A percentile compares a stretch with the other conserved stretches of the same genome.
Evolutionary conservation across 2,329 filamentous ascomycete species (phyloP).

Genomic region (Helotiales sp.): DNA sequence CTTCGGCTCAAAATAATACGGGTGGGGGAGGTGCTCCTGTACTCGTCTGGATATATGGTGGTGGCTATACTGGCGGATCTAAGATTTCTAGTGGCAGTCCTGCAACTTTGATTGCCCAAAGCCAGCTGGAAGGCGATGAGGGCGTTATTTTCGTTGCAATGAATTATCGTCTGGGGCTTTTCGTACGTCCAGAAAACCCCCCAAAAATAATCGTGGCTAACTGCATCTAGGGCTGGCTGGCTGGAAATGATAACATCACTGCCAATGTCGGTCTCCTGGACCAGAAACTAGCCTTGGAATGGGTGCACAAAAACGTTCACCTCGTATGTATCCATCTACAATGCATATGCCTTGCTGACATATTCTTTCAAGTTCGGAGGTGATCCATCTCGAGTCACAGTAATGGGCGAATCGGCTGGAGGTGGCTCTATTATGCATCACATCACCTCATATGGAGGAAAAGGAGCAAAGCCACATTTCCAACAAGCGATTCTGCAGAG

Average conservation of each 20-base stretch:
- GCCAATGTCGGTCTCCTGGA: constrained; percentile 54
- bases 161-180: constrained; percentile 39
- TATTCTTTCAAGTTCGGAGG: too few relatives aligned
- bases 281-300: constrained; percentile 56
- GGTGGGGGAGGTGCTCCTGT: constrained; percentile 39
- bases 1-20: constrained; percentile 2
- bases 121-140: constrained; percentile 32
- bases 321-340: too few relatives aligned
- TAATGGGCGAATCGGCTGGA: constrained; percentile 52
- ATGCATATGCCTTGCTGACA: too few relatives aligned
- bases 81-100: constrained; percentile 42
- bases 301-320: constrained; percentile 54
- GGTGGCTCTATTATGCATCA: constrained; percentile 56
- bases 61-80: constrained; percentile 44
- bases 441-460: constrained; percentile 51
- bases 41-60: constrained; percentile 52
- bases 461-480: constrained; percentile 40
- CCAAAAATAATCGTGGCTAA: background rate
- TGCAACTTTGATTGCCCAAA: constrained; percentile 39
- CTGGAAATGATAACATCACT: constrained; percentile 45
- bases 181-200: constrained; percentile 43
- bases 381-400: constrained; percentile 48
- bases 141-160: constrained; percentile 39
- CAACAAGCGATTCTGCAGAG: constrained; percentile 39
- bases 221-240: constrained; percentile 32